Evolutionary conservation across 306 rosid species (phyloP).

Genomic region (Rosa rugosa): DNA sequence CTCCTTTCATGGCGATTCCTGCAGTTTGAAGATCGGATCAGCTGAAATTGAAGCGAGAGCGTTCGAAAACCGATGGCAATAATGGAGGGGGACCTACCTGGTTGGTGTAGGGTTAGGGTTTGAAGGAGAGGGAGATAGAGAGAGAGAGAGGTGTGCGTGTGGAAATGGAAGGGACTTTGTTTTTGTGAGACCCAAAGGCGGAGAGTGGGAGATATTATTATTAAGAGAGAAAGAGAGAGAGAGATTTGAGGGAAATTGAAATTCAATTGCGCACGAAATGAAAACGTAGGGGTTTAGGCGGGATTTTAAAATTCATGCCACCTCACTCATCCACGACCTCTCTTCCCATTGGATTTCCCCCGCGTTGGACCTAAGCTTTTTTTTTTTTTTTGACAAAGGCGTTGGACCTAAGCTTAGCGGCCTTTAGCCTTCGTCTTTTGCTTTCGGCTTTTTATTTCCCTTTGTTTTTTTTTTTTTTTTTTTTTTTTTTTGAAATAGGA

Average conservation of each 20-base stretch:
- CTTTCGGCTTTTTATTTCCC: not conserved
- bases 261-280: slow-evolving; percentile 82
- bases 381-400: too few species aligned
- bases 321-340: slow-evolving; percentile 32
- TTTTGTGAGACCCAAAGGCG: slow-evolving; percentile 24
- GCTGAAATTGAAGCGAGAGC: slow-evolving; percentile 5
- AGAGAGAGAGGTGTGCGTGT: not conserved
- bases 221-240: not conserved
- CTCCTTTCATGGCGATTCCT: slow-evolving; percentile 79
- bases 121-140: slow-evolving; percentile 21
- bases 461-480: too few species aligned
- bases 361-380: slow-evolving; percentile 31
- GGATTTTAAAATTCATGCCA: slow-evolving; percentile 80
- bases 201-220: slow-evolving; percentile 42
- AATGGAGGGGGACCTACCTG: slow-evolving; percentile 25
- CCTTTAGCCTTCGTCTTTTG: too few species aligned
- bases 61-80: slow-evolving; percentile 1
- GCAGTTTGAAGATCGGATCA: slow-evolving; percentile 33
- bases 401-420: slow-evolving; percentile 21
- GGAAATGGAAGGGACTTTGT: not conserved
- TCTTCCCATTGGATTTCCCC: slow-evolving; percentile 27
- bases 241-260: slow-evolving; percentile 55
- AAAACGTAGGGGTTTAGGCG: slow-evolving; percentile 78
- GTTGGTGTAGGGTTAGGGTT: slow-evolving; percentile 19
- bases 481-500: too few species aligned